These are phyloP conservation scores for Pleurotus cornucopiae DNA, from an alignment of 768 basidiomycete genomes.

Conservation along the genomic window DNA sequence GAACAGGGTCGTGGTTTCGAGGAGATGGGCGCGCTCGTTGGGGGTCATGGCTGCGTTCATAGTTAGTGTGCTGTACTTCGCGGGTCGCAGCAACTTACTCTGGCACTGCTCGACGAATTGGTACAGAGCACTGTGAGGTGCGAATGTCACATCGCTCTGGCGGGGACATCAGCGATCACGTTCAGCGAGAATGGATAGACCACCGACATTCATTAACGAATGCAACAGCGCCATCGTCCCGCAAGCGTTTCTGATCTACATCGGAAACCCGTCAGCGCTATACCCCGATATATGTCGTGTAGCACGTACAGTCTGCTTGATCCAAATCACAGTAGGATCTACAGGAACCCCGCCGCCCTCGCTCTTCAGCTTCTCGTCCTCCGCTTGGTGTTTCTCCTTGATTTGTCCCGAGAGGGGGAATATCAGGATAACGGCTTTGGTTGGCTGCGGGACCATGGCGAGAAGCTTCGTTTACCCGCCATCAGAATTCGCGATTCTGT, in stretches of 20 bases:
- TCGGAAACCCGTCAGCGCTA: neutral
- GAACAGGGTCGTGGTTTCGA: conserved; percentile 76
- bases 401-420: conserved; percentile 66
- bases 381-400: conserved; percentile 46
- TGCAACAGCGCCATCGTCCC: conserved; percentile 56
- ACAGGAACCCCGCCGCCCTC: conserved; percentile 43
- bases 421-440: conserved; percentile 80
- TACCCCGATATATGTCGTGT: conserved; percentile 13
- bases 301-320: conserved; percentile 76
- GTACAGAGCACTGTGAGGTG: conserved; percentile 55
- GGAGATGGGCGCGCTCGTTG: conserved; percentile 65
- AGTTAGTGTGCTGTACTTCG: no score
- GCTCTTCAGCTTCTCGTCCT: conserved; percentile 52
- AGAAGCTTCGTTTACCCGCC: conserved; percentile 49
- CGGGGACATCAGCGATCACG: neutral
- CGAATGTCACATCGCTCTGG: conserved; percentile 55
- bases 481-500: neutral
- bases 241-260: conserved; percentile 77
- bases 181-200: neutral
- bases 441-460: conserved; percentile 62
- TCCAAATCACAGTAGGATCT: conserved; percentile 73
- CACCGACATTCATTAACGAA: neutral
- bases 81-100: conserved; percentile 29
- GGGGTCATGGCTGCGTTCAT: conserved; percentile 54
- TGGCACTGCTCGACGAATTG: conserved; percentile 63